Conservation (phyloP, 73 alveolate genomes). For the Tetrahymena malaccensis region DNA sequence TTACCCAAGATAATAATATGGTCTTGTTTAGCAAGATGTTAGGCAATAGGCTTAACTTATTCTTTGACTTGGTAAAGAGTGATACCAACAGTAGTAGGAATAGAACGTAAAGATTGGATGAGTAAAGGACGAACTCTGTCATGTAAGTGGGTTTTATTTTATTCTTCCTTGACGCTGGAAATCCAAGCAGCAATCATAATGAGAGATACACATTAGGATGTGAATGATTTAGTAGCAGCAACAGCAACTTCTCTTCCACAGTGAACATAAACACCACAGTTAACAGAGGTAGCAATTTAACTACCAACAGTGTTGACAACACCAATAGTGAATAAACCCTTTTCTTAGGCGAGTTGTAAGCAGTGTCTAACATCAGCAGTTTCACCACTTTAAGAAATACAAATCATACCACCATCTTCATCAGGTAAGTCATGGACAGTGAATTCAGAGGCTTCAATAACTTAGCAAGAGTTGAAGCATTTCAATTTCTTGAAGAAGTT, state of each 20-base stretch:
- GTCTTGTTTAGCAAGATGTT: constrained; percentile 23
- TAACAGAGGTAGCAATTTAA: constrained; percentile 63
- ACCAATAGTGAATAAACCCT: constrained; percentile 53
- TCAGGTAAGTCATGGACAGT: constrained; percentile 32
- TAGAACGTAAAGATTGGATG: constrained; percentile 11
- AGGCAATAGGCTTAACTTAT: constrained; percentile 39
- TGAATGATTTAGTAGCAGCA: constrained; percentile 80
- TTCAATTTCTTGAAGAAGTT: constrained; percentile 41
- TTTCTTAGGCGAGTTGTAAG: constrained; percentile 29
- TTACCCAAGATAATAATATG: constrained; percentile 71
- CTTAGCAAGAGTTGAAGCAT: constrained; percentile 52
- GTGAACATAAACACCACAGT: constrained; percentile 82
- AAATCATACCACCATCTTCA: constrained; percentile 56
- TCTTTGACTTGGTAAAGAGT: constrained; percentile 32
- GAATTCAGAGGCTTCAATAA: constrained; percentile 63
- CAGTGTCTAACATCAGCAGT: constrained; percentile 71
- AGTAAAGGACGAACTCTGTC: constrained; percentile 7
- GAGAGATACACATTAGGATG: constrained; percentile 38
- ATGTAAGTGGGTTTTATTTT: not conserved
- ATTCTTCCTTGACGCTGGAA: constrained; percentile 27
- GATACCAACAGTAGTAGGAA: constrained; percentile 45
- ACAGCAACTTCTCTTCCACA: constrained; percentile 90
- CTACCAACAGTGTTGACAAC: constrained; percentile 76
- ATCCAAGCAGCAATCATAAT: constrained; percentile 43
- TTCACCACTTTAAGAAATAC: constrained; percentile 79